phyloP scores from a whole-genome alignment of 2,329 filamentous ascomycete genomes.

The Phyllosticta citrichinensis region DNA sequence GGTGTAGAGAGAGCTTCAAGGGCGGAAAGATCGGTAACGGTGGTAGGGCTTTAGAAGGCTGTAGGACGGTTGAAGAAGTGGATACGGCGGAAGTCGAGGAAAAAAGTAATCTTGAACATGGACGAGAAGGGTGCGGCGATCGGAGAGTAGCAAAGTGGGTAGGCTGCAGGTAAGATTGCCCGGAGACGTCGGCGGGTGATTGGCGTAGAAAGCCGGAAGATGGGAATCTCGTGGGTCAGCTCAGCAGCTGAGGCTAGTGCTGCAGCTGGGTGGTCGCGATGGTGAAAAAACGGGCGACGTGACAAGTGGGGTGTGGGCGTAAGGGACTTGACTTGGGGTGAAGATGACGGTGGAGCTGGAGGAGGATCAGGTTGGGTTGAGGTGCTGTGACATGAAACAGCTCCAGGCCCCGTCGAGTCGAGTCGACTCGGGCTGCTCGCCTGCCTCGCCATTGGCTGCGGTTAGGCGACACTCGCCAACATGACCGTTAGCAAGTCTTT shows the following conservation, averaged over 20 bases:
- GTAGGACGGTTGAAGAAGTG: background rate
- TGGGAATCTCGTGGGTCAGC: background rate
- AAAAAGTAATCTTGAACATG: slow-evolving; percentile 4
- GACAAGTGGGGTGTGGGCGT: too few relatives aligned
- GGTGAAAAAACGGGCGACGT: background rate
- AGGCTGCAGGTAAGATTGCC: background rate
- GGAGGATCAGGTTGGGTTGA: background rate
- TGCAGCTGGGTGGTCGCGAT: background rate
- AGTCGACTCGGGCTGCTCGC: background rate
- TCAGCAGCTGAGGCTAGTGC: background rate
- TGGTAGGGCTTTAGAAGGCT: background rate
- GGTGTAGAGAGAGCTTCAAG: background rate
- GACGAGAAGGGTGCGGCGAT: background rate
- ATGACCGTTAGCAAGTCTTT: background rate
- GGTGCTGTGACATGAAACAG: background rate
- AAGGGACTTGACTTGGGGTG: background rate
- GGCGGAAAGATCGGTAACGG: background rate
- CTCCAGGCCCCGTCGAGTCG: background rate
- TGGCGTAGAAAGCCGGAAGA: background rate
- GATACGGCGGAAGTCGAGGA: background rate
- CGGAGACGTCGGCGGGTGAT: background rate
- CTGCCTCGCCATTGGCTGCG: background rate
- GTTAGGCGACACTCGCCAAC: background rate
- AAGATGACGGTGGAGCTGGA: background rate
- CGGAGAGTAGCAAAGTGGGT: background rate